A percentile compares a stretch with the other conserved stretches of the same genome.
Conservation (phyloP, 2,329 filamentous ascomycete species). For the Ophiostoma australiae region DNA sequence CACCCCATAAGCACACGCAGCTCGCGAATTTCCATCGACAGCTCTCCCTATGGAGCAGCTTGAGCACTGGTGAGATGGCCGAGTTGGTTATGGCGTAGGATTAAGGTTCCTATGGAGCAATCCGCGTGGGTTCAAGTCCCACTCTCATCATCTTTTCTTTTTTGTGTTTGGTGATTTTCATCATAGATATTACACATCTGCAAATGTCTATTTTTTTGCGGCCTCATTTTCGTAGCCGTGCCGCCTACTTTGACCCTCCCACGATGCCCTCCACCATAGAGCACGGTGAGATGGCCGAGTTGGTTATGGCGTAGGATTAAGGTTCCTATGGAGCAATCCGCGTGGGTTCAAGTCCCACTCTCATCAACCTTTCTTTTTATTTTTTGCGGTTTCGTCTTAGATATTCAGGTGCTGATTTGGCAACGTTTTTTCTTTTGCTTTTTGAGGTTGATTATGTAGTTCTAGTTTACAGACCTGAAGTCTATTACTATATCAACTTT, state of each 20-base stretch:
- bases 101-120: conserved; percentile 21
- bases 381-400: too few relatives aligned
- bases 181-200: not conserved
- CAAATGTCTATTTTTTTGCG: too few relatives aligned
- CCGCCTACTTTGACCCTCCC: not conserved
- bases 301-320: conserved; percentile 19
- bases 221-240: not conserved
- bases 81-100: conserved; percentile 16
- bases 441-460: too few relatives aligned
- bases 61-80: conserved; percentile 15
- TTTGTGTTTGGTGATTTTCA: not conserved
- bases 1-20: not conserved
- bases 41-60: not conserved
- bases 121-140: conserved; percentile 19
- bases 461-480: too few relatives aligned
- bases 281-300: conserved; percentile 16
- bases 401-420: too few relatives aligned
- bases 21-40: not conserved
- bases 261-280: not conserved
- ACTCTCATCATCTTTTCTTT: conserved; percentile 15
- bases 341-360: conserved; percentile 20
- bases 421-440: too few relatives aligned
- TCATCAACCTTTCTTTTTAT: conserved; percentile 12
- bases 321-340: conserved; percentile 19
- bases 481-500: too few relatives aligned